Evolutionary conservation across 1,139 yeast genomes (phyloP).

Genomic region (Pichiaceae sp.): DNA sequence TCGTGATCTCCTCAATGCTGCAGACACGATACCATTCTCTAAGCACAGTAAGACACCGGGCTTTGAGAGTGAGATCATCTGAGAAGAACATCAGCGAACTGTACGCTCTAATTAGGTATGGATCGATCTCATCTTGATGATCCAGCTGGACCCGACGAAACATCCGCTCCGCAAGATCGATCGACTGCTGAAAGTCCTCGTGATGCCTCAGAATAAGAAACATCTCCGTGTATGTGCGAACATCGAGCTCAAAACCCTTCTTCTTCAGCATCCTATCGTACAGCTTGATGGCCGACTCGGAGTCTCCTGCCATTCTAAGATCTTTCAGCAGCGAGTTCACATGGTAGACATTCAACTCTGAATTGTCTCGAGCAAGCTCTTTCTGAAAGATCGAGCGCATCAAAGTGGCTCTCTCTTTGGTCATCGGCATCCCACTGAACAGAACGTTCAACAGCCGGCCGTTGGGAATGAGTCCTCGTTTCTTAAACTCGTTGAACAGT

Average conservation of each 20-base stretch:
- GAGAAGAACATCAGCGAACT: slow-evolving; percentile 18
- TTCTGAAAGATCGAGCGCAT: slow-evolving; percentile 13
- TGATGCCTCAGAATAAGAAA: slow-evolving; percentile 17
- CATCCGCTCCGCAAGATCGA: slow-evolving; percentile 13
- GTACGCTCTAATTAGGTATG: slow-evolving; percentile 15
- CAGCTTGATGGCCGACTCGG: slow-evolving; percentile 22
- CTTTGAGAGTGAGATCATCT: slow-evolving; percentile 16
- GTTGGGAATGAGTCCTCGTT: slow-evolving; percentile 49
- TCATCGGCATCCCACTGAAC: slow-evolving; percentile 44
- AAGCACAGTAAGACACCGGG: slow-evolving; percentile 19
- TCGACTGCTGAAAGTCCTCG: slow-evolving; percentile 10
- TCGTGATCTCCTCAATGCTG: slow-evolving; percentile 12
- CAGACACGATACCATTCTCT: slow-evolving; percentile 24
- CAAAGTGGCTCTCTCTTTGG: slow-evolving; percentile 12
- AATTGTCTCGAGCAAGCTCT: slow-evolving; percentile 11
- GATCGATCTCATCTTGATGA: slow-evolving; percentile 12
- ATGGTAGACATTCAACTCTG: slow-evolving; percentile 19
- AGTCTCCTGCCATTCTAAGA: slow-evolving; percentile 23
- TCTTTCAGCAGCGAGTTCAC: slow-evolving; percentile 25
- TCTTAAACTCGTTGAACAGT: slow-evolving; percentile 44
- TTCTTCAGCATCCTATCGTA: slow-evolving; percentile 15
- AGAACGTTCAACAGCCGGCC: slow-evolving; percentile 47
- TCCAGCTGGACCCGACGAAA: slow-evolving; percentile 15
- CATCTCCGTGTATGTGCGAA: slow-evolving; percentile 26
- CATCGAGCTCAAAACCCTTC: slow-evolving; percentile 20